Conservation (phyloP, 2,329 filamentous ascomycete species). For the Apiospora marii region DNA sequence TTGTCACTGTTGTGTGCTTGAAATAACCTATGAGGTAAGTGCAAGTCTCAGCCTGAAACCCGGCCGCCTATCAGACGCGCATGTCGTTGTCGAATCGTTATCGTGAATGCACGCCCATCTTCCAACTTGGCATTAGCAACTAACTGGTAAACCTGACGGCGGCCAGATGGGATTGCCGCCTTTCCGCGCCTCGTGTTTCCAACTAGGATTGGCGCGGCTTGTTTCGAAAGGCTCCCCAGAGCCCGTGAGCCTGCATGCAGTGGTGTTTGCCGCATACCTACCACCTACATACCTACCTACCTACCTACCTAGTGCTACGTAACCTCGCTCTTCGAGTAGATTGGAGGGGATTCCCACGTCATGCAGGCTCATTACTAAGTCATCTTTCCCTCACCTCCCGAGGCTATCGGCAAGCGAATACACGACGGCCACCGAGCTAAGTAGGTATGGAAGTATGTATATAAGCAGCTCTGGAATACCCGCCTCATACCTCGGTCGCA, state of each 20-base stretch:
- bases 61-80: background rate
- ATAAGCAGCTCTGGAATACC: too few relatives aligned
- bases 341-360: constrained; percentile 4
- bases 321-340: constrained; percentile 8
- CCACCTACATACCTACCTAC: too few relatives aligned
- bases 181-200: constrained; percentile 15
- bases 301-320: background rate
- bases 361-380: constrained; percentile 11
- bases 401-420: background rate
- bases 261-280: background rate
- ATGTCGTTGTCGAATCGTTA: background rate
- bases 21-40: constrained; percentile 7
- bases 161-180: background rate
- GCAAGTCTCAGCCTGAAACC: constrained; percentile 10
- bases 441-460: too few relatives aligned
- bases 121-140: background rate
- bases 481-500: too few relatives aligned
- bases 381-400: constrained; percentile 1
- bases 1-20: background rate
- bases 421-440: too few relatives aligned
- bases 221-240: background rate
- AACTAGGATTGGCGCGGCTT: constrained; percentile 9
- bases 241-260: background rate
- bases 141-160: background rate
- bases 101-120: background rate